Percentiles rank a stretch among this genome's conserved stretches.
These are phyloP conservation scores for Copromyces sp. DNA, from an alignment of 495 filamentous ascomycete genomes.

Conservation along the genomic window DNA sequence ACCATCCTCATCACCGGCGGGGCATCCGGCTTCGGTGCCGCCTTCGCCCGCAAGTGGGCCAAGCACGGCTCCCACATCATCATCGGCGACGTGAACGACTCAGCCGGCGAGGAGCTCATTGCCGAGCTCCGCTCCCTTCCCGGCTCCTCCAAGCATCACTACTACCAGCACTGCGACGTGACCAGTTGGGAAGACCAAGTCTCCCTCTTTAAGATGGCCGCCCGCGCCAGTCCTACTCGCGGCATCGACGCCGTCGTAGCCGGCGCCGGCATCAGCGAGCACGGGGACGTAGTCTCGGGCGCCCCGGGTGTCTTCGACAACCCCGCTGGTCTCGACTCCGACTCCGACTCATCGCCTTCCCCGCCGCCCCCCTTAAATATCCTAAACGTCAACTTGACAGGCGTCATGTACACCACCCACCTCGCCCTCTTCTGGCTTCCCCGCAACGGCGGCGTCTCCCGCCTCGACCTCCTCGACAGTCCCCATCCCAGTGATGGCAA, in stretches of 20 bases:
- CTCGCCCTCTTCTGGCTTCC: conserved; percentile 52
- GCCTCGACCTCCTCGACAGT: conserved; percentile 1
- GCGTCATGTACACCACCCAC: conserved; percentile 53
- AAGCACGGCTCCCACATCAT: conserved; percentile 33
- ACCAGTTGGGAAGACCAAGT: conserved; percentile 50
- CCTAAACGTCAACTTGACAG: conserved; percentile 50
- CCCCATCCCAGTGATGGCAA: too few species aligned
- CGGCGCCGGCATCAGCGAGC: conserved; percentile 55
- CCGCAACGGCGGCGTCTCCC: conserved; percentile 19
- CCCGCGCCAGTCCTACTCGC: conserved; percentile 41
- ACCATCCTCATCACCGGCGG: conserved; percentile 43
- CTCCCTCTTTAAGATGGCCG: conserved; percentile 46
- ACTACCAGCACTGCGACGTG: conserved; percentile 43
- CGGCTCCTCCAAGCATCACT: conserved; percentile 24
- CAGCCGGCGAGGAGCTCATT: conserved; percentile 26
- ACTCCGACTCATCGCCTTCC: conserved; percentile 20
- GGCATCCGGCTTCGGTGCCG: conserved; percentile 42
- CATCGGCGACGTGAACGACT: conserved; percentile 36
- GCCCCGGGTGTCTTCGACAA: conserved; percentile 23
- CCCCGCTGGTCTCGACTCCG: conserved; percentile 26
- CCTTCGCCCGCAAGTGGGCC: conserved; percentile 37
- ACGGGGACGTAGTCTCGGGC: conserved; percentile 4
- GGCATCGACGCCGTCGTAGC: conserved; percentile 54
- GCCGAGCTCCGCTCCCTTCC: conserved; percentile 26
- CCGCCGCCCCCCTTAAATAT: conserved; percentile 43